Percentiles rank a stretch among this genome's conserved stretches.
These are phyloP conservation scores for Solanum chiquidenum DNA, from an alignment of 257 asterid genomes.

Conservation along the genomic window DNA sequence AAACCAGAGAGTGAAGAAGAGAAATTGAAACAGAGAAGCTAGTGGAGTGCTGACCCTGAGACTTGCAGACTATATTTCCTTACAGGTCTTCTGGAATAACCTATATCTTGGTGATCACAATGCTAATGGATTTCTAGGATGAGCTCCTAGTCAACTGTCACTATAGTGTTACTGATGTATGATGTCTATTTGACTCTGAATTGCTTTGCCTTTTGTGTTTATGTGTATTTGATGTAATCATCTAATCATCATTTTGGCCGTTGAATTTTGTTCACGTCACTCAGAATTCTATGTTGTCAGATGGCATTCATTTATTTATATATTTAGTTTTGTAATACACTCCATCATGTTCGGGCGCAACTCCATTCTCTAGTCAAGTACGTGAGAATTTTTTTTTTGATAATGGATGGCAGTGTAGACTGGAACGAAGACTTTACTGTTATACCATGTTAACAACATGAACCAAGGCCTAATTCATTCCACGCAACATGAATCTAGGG, in stretches of 20 bases:
- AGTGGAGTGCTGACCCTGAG: not conserved
- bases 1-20: not conserved
- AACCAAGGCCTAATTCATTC: not conserved
- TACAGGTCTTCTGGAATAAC: not conserved
- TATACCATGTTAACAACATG: not conserved
- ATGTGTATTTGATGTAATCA: not conserved
- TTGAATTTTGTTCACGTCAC: not conserved
- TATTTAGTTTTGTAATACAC: not conserved
- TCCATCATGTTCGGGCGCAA: not conserved
- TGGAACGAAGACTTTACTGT: not conserved
- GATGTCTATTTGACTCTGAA: not conserved
- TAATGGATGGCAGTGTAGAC: not conserved
- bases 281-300: not conserved
- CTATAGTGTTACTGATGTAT: not conserved
- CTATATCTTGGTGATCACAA: not conserved
- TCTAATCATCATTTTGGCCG: not conserved
- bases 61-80: not conserved
- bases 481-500: not conserved
- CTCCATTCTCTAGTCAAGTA: not conserved
- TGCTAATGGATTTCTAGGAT: not conserved
- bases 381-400: not conserved
- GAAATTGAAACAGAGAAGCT: not conserved
- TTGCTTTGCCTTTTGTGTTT: not conserved
- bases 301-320: not conserved
- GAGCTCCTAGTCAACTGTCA: not conserved